Conservation (phyloP, 257 asterid genomes). For the Knoxia roxburghii region DNA sequence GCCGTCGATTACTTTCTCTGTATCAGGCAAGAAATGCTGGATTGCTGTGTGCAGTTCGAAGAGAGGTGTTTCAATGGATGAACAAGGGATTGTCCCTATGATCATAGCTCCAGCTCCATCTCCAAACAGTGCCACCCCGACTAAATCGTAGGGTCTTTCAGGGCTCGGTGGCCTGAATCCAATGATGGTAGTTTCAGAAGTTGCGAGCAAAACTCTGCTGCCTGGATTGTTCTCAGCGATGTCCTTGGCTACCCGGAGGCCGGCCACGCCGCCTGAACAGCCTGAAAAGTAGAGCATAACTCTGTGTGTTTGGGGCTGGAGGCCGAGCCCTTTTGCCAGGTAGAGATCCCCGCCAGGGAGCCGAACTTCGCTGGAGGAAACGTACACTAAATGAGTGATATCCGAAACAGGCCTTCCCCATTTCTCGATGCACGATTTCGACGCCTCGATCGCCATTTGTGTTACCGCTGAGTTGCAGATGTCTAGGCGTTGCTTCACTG, state of each 20-base stretch:
- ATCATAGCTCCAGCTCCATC: slow-evolving; percentile 93
- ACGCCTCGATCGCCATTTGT: slow-evolving; percentile 85
- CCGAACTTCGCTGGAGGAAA: slow-evolving; percentile 92
- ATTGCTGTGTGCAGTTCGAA: slow-evolving; percentile 68
- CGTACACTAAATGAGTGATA: slow-evolving; percentile 83
- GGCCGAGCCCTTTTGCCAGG: slow-evolving; percentile 85
- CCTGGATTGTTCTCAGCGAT: slow-evolving; percentile 94
- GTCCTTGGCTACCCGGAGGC: slow-evolving; percentile 92
- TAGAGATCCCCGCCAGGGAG: slow-evolving; percentile 93
- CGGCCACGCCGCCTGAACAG: slow-evolving; percentile 99
- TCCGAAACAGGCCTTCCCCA: slow-evolving; percentile 77
- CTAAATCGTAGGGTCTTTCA: slow-evolving; percentile 71
- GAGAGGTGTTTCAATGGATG: slow-evolving; percentile 40
- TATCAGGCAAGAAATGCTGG: slow-evolving; percentile 75
- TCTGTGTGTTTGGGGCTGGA: slow-evolving; percentile 52
- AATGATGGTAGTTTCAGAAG: slow-evolving; percentile 85
- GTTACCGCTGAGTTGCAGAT: slow-evolving; percentile 91
- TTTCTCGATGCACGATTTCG: slow-evolving; percentile 59
- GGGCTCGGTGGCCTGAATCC: slow-evolving; percentile 84
- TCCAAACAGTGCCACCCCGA: slow-evolving; percentile 89
- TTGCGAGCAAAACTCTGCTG: slow-evolving; percentile 65
- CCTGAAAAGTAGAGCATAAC: slow-evolving; percentile 87
- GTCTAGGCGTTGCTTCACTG: slow-evolving; percentile 68
- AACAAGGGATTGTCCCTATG: slow-evolving; percentile 44
- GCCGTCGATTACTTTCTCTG: slow-evolving; percentile 88